Percentiles rank a stretch among this genome's conserved stretches.
Conservation (phyloP, 106 monocot genomes). For the Dendrobium chrysotoxum region DNA sequence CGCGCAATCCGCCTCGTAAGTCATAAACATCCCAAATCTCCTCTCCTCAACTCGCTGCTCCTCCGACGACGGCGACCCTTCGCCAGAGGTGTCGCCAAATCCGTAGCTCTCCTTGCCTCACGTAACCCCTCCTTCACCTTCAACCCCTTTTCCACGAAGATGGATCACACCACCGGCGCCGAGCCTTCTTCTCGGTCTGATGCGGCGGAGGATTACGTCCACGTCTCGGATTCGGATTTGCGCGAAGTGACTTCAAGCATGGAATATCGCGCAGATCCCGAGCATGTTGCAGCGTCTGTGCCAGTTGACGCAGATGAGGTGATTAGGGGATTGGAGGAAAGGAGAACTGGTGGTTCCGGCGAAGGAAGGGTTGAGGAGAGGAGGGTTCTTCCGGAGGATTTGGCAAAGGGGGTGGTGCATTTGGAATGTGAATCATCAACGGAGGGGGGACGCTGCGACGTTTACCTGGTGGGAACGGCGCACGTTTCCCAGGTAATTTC, state of each 20-base stretch:
- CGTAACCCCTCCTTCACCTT: background rate
- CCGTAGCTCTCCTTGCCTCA: background rate
- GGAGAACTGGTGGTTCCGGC: conserved; percentile 11
- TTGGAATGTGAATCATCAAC: conserved; percentile 73
- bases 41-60: background rate
- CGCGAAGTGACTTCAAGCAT: background rate
- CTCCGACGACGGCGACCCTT: conserved; percentile 2
- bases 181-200: background rate
- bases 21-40: background rate
- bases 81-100: background rate
- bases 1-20: background rate
- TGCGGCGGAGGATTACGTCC: background rate
- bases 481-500: conserved; percentile 67
- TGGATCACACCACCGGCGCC: background rate
- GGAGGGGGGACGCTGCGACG: conserved; percentile 57
- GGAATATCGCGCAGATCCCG: background rate
- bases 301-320: background rate
- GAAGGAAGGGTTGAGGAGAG: conserved; percentile 7
- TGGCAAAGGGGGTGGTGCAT: conserved; percentile 43
- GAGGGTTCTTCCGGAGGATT: conserved; percentile 47
- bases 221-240: conserved; percentile 7
- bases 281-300: background rate
- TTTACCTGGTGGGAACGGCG: conserved; percentile 81
- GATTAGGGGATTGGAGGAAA: background rate
- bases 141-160: background rate